phyloP scores from a whole-genome alignment of 2,329 filamentous ascomycete species.

The Ophiostoma australiae region DNA sequence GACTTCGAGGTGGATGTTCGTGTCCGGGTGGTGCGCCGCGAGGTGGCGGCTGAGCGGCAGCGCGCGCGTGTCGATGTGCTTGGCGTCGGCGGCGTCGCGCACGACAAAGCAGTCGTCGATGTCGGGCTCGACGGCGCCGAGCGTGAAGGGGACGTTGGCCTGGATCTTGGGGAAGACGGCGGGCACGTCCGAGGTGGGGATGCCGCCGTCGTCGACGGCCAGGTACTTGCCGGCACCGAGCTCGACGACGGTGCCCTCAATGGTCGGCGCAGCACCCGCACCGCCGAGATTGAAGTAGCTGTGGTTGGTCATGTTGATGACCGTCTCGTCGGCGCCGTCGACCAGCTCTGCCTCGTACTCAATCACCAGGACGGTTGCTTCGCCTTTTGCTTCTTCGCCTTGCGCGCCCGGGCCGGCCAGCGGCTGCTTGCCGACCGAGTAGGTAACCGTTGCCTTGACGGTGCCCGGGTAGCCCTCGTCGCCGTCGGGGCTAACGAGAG shows the following conservation, averaged over 20 bases:
- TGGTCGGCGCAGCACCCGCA: slow-evolving; percentile 38
- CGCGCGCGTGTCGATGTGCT: slow-evolving; percentile 62
- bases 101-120: slow-evolving; percentile 91
- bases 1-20: slow-evolving; percentile 77
- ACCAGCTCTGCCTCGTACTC: slow-evolving; percentile 87
- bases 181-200: slow-evolving; percentile 63
- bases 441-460: slow-evolving; percentile 71
- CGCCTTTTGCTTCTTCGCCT: slow-evolving; percentile 45
- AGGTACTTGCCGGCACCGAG: slow-evolving; percentile 63
- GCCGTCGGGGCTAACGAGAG: slow-evolving; percentile 65
- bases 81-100: slow-evolving; percentile 38
- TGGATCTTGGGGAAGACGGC: slow-evolving; percentile 58
- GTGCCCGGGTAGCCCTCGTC: slow-evolving; percentile 89
- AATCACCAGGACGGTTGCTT: slow-evolving; percentile 69
- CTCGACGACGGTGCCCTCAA: slow-evolving; percentile 60
- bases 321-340: slow-evolving; percentile 78
- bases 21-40: slow-evolving; percentile 66
- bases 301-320: slow-evolving; percentile 91
- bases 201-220: slow-evolving; percentile 65
- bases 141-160: slow-evolving; percentile 62
- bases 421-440: slow-evolving; percentile 66
- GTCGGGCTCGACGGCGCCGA: slow-evolving; percentile 65
- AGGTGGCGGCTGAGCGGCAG: slow-evolving; percentile 62
- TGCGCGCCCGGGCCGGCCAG: slow-evolving; percentile 41
- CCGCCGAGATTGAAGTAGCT: slow-evolving; percentile 60